phyloP scores from a whole-genome alignment of 2,329 filamentous ascomycete species.

The Ceratocystis eucalypticola region DNA sequence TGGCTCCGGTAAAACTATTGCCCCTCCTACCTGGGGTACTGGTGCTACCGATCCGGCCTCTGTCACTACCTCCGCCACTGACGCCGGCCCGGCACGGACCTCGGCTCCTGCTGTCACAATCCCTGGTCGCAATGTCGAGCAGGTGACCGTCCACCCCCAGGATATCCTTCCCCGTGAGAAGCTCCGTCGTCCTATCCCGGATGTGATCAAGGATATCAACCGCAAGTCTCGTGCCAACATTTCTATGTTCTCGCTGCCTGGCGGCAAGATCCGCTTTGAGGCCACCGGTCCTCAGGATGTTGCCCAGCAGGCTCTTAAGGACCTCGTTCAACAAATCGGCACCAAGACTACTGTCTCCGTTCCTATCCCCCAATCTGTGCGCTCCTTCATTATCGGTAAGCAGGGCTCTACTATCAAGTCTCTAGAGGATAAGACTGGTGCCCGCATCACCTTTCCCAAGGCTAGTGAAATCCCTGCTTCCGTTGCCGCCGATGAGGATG shows the following conservation, averaged over 20 bases:
- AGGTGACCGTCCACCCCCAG: conserved; percentile 57
- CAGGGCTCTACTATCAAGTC: conserved; percentile 80
- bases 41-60: conserved; percentile 5
- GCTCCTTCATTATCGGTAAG: conserved; percentile 85
- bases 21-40: conserved; percentile 16
- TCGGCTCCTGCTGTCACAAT: conserved; percentile 41
- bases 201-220: conserved; percentile 85
- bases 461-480: conserved; percentile 47
- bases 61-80: conserved; percentile 8
- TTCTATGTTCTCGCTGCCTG: conserved; percentile 58
- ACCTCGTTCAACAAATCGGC: conserved; percentile 77
- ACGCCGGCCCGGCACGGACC: background rate
- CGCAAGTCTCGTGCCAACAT: conserved; percentile 79
- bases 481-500: conserved; percentile 61
- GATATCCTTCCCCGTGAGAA: conserved; percentile 65
- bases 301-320: conserved; percentile 77
- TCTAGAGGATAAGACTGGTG: conserved; percentile 78
- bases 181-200: conserved; percentile 70
- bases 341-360: conserved; percentile 37
- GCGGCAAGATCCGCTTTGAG: conserved; percentile 65
- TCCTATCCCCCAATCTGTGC: conserved; percentile 45
- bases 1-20: conserved; percentile 12
- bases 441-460: conserved; percentile 79
- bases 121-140: conserved; percentile 70
- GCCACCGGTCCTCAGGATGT: conserved; percentile 71